Conservation (phyloP, 2,329 filamentous ascomycete genomes). For the Cladophialophora carrionii region DNA sequence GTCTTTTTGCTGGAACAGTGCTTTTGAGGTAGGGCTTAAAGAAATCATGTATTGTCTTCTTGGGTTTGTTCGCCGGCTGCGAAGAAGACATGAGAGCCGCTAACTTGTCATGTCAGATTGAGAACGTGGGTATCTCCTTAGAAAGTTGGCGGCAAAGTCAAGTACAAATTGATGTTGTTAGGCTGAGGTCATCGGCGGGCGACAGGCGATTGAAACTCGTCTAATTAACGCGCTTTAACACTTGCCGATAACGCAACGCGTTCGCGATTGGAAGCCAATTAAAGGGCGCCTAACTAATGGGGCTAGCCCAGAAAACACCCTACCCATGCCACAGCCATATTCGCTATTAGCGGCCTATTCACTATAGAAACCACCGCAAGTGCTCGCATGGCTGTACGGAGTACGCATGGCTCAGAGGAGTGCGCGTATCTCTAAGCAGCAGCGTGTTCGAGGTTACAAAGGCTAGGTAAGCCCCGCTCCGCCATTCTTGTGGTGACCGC, state of each 20-base stretch:
- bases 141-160: conserved; percentile 2
- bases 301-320: too few relatives aligned
- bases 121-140: not conserved
- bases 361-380: not conserved
- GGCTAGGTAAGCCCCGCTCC: not conserved
- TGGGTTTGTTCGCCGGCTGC: conserved; percentile 24
- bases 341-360: too few relatives aligned
- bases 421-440: not conserved
- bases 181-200: conserved; percentile 4
- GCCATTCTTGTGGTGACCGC: not conserved
- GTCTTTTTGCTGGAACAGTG: conserved; percentile 39
- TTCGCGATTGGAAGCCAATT: not conserved
- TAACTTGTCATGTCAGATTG: conserved; percentile 17
- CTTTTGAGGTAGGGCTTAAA: conserved; percentile 49
- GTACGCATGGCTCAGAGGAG: not conserved
- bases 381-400: not conserved
- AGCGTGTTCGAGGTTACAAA: not conserved
- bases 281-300: not conserved
- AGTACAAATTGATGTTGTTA: not conserved
- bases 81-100: conserved; percentile 28
- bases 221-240: not conserved
- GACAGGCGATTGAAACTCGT: not conserved
- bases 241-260: not conserved
- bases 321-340: not conserved
- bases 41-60: conserved; percentile 44